Conservation (phyloP, 2,329 filamentous ascomycete genomes). For the Colletotrichum kahawae region DNA sequence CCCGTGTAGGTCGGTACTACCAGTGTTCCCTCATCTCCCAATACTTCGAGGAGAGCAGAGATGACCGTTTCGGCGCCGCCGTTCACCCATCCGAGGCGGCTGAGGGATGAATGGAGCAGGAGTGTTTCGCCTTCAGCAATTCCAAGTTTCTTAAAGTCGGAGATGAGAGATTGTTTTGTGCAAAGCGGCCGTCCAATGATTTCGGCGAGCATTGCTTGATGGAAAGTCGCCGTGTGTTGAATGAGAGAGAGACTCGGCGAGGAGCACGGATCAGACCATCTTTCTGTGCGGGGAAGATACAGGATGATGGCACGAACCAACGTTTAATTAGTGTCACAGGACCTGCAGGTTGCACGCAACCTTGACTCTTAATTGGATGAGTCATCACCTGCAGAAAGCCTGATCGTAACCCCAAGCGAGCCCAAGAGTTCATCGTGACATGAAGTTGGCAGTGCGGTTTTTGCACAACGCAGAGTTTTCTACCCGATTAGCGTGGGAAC, state of each 20-base stretch:
- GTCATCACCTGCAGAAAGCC: neutral
- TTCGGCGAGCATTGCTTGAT: neutral
- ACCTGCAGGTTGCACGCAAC: neutral
- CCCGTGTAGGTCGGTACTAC: slow-evolving; percentile 22
- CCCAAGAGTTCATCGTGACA: neutral
- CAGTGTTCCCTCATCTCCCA: slow-evolving; percentile 16
- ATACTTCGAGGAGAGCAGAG: slow-evolving; percentile 1
- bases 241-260: neutral
- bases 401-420: neutral
- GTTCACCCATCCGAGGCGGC: slow-evolving; percentile 8
- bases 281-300: neutral
- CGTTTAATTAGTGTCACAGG: neutral
- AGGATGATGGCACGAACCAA: neutral
- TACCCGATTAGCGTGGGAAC: neutral
- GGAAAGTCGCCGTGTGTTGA: neutral
- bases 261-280: neutral
- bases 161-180: neutral
- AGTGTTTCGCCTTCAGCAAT: slow-evolving; percentile 8
- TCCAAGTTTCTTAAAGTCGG: neutral
- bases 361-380: neutral
- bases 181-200: neutral
- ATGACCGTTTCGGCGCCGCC: slow-evolving; percentile 20
- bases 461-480: neutral
- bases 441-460: neutral
- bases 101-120: slow-evolving; percentile 15